Base-by-base conservation (phyloP, 2,329 filamentous ascomycete species). In the Chaetomium sp. region DNA sequence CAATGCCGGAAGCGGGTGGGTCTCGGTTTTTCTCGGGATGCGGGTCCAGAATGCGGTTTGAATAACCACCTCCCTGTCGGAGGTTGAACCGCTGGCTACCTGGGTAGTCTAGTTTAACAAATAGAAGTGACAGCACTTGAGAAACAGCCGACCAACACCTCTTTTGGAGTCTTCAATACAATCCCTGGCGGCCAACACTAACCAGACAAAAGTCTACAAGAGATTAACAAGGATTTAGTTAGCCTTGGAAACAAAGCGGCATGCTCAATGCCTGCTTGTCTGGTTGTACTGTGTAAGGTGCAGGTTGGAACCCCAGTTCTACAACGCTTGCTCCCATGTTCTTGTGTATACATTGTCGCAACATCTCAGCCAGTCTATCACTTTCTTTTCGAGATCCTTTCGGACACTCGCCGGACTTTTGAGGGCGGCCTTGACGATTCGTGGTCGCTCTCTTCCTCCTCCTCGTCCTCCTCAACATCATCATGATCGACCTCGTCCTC, bases 401-500 rank as follows among this genome's bases (percentile, higher is more conserved):
- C 66, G 8, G 72, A 71, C 21, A 71, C 73, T 69, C 76, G 77
- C 66, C 75, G 74, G 53, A 77, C 65, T 71, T 78, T 78, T 31
- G 73, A 68, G 42, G 76, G 75, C 47, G 75, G 76, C 62, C 72
- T 68, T n/a, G 71, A 66, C 3, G 71, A 68, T 35, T 75, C 72
- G 2, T 68, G 70, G 38, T 73, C 74, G 35, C 71, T 75, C 45
- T 75, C 74, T 38, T 75, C 75, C 38, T 42, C 75, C 38, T 42
- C 38, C 53, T 76, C 75, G 35, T 75, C 75, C 9, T 70, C 73
- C 60, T 76, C 74, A 3, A 75, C 72, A 55, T 77, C 75, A 55
- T 77, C 75, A 45, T 76, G 72, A 60, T 76, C 74, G 3, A 75
- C 73, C 54, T 76, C 72, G 19, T 76, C 73, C 62, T 75, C 75